Evolutionary conservation across 805 yeast species (phyloP), one percentile per base, ranked within the genome.

Genomic region (Cyberlindnera saturnus): DNA sequence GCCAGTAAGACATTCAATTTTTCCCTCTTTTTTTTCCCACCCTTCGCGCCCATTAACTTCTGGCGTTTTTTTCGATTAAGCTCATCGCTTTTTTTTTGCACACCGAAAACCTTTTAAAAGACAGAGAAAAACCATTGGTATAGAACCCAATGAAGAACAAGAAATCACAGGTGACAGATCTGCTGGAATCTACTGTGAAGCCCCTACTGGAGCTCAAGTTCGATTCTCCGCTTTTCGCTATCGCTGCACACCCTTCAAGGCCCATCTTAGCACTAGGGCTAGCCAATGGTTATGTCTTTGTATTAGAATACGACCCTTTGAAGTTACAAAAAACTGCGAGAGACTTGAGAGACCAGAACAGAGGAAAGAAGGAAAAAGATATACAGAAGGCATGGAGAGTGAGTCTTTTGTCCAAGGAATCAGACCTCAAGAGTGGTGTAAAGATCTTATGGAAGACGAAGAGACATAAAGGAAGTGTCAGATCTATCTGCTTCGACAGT

Each of bases 401-500:
- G 16, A 57, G 63, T 3, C 51, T 55, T 6, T 40, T 56, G 5
- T 35, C 42, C 3, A 52, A 54, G 16, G 50, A 51, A 7, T 67
- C 16, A 6, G 45, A 43, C 16, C 41, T 49, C 10, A 67, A 17
- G 13, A 42, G 28, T 8, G 53, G 55, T 5, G 57, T 70, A 5
- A 58, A 64, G 5, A 55, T 73, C 23, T 43, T 63, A 1, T 91
- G 99, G 99, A 77, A 82, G 43, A 90, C 97, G 0, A 86, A 78
- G 55, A 75, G 98, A 59, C 98, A 91, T 59, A 89, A 88, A 61
- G 90, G 88, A 1, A 82, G 95, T 50, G 87, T 95, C 47, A 67
- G 99, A 35, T 77, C 84, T 4, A 66, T 86, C 3, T 66, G 77
- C 7, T 81, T 87, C 60, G 76, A 79, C 32, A 67, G 74, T 1